Evolutionary conservation across 2,329 filamentous ascomycete genomes (phyloP).

Genomic region (Cladosporium sp.): DNA sequence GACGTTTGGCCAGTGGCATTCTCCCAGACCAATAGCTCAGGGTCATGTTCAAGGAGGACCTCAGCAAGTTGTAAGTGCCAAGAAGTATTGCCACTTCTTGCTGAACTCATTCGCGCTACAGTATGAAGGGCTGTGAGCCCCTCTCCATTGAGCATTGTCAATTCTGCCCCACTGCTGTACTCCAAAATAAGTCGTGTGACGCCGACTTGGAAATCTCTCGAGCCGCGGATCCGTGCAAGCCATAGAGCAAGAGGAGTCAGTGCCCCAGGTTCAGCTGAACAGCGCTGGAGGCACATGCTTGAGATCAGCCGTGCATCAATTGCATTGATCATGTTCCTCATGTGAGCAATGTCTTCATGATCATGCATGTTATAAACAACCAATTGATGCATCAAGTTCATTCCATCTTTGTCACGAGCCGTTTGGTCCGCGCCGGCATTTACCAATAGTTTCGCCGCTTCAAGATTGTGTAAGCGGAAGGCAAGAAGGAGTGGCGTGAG

Average conservation of each 20-base stretch:
- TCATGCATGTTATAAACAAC: constrained; percentile 22
- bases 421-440: constrained; percentile 67
- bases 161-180: constrained; percentile 43
- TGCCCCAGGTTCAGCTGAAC: constrained; percentile 48
- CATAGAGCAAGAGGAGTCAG: constrained; percentile 58
- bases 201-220: neutral
- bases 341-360: constrained; percentile 9
- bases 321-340: constrained; percentile 48
- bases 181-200: constrained; percentile 26
- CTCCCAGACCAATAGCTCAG: constrained; percentile 63
- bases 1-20: constrained; percentile 74
- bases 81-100: constrained; percentile 21
- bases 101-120: constrained; percentile 41
- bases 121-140: constrained; percentile 64
- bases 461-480: constrained; percentile 51
- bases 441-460: constrained; percentile 60
- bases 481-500: constrained; percentile 68
- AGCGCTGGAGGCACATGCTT: constrained; percentile 58
- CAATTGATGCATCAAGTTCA: constrained; percentile 67
- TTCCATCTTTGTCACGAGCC: constrained; percentile 48
- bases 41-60: constrained; percentile 52
- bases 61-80: constrained; percentile 43
- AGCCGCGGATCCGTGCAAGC: neutral
- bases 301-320: constrained; percentile 55
- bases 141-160: constrained; percentile 58